A percentile compares a stretch with the other conserved stretches of the same genome.
Conservation (phyloP, 768 basidiomycete genomes). For the Hysterangium stoloniferum region DNA sequence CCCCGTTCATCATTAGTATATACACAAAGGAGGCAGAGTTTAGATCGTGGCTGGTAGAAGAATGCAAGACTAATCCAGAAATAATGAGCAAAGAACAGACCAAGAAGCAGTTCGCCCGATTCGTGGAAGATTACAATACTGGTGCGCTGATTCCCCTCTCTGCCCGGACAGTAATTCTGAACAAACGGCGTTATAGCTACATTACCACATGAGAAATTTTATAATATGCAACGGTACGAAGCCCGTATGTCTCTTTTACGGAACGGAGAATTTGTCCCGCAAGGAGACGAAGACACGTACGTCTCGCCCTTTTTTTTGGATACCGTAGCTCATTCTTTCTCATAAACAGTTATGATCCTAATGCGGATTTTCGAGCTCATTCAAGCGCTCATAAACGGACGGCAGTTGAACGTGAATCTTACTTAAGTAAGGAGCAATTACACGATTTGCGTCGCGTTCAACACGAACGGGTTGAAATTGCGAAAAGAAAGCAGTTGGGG, state of each 20-base stretch:
- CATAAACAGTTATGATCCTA: slow-evolving; percentile 56
- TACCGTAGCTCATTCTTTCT: not conserved
- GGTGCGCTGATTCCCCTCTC: slow-evolving; percentile 32
- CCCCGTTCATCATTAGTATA: slow-evolving; percentile 46
- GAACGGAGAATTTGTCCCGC: slow-evolving; percentile 74
- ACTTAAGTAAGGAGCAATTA: slow-evolving; percentile 71
- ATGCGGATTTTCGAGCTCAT: slow-evolving; percentile 76
- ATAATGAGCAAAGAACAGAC: slow-evolving; percentile 77
- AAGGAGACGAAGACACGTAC: slow-evolving; percentile 40
- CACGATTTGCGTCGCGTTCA: slow-evolving; percentile 77
- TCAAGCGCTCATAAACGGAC: slow-evolving; percentile 64
- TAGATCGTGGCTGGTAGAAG: slow-evolving; percentile 88
- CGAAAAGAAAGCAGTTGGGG: slow-evolving; percentile 80
- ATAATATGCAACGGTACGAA: slow-evolving; percentile 82
- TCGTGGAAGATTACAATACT: slow-evolving; percentile 80
- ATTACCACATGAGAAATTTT: slow-evolving; percentile 91
- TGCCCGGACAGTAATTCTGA: too few species aligned
- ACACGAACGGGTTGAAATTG: slow-evolving; percentile 77
- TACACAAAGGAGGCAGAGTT: slow-evolving; percentile 83
- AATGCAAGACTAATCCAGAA: slow-evolving; percentile 86
- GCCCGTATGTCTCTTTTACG: slow-evolving; percentile 77
- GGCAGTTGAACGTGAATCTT: slow-evolving; percentile 58
- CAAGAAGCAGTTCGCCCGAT: slow-evolving; percentile 77
- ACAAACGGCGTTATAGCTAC: slow-evolving; percentile 64
- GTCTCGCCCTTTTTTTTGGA: not conserved